Evolutionary conservation across 2,329 filamentous ascomycete genomes (phyloP), one percentile per base, ranked within the genome.

Genomic region (Fusarium caatingaense): DNA sequence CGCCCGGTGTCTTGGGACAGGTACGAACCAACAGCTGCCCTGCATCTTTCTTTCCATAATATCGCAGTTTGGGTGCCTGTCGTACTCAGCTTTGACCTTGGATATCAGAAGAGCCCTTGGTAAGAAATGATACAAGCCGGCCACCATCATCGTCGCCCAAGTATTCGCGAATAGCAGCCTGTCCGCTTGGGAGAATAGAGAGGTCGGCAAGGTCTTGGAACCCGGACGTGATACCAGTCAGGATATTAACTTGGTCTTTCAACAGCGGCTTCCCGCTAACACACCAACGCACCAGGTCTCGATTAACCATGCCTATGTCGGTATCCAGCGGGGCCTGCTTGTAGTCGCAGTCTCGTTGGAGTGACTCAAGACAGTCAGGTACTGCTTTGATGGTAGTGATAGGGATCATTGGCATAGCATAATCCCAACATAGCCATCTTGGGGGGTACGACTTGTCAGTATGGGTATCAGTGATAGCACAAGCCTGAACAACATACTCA

Each of bases 341-440:
- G 13, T 12, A 27, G 13, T 37, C 55, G 30, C 41, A 68, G 60
- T 80, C 76, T 47, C 71, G 70, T 54, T 78, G 76, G 58, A 86
- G 81, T 1, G 76, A 68, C n/a, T 77, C 74, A 23, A 88, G 73
- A 12, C 76, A 78, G 3, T 71, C 55, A n/a, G 79, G 76, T 18
- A 86, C 75, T 16, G 78, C 76, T 13, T 72, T 63, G 41, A 77
- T 60, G 3, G 77, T 77, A 18, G 78, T 73, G 51, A 86, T 74
- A 5, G 84, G 84, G 20, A 87, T 74, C 37, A 86, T 71, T 8
- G 82, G 80, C 10, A 84, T 70, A 15, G 76, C 75, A 42, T 71
- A 71, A 40, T 76, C 71, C 15, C 45, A 55, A 32, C 73, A 76
- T 41, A 80, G 49, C 21, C 83, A 75, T 9, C 82, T 83, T 51